phyloP scores from a whole-genome alignment of 805 yeast species.

The Ogataea minuta region DNA sequence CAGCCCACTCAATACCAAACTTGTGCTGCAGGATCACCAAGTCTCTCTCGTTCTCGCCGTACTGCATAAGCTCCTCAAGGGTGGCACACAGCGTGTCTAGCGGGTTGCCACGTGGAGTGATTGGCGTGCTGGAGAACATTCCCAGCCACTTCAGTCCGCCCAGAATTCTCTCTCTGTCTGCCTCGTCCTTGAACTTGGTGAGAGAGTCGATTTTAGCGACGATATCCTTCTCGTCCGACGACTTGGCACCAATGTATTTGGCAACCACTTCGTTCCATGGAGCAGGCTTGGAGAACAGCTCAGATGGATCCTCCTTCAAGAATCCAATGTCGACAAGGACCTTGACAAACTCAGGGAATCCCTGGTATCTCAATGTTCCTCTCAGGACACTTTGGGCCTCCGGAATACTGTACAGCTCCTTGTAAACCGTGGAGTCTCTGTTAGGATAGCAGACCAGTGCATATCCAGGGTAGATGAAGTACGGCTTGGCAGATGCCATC shows the following conservation, averaged over 20 bases:
- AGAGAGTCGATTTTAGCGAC: constrained; percentile 70
- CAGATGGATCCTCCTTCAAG: constrained; percentile 72
- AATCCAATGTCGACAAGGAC: constrained; percentile 93
- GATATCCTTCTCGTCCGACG: constrained; percentile 69
- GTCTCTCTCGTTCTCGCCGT: constrained; percentile 93
- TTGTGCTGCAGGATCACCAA: constrained; percentile 94
- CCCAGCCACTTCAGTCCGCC: constrained; percentile 95
- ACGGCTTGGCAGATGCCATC: constrained; percentile 93
- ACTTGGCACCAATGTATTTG: constrained; percentile 68
- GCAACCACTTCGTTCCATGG: constrained; percentile 92
- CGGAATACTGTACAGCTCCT: constrained; percentile 88
- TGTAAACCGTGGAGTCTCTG: constrained; percentile 94
- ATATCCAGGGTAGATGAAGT: constrained; percentile 93
- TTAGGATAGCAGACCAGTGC: constrained; percentile 95
- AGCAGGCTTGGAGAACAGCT: constrained; percentile 50
- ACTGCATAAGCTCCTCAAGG: constrained; percentile 93
- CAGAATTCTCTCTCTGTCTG: constrained; percentile 82
- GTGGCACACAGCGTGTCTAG: constrained; percentile 96
- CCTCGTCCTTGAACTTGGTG: constrained; percentile 77
- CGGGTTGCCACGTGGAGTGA: constrained; percentile 89
- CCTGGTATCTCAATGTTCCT: constrained; percentile 97
- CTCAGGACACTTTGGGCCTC: constrained; percentile 96
- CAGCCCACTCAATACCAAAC: constrained; percentile 96
- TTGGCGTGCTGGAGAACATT: constrained; percentile 70
- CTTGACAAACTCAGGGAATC: constrained; percentile 97